Evolutionary conservation across 306 rosid genomes (phyloP).

Genomic region (Begonia masoniana): DNA sequence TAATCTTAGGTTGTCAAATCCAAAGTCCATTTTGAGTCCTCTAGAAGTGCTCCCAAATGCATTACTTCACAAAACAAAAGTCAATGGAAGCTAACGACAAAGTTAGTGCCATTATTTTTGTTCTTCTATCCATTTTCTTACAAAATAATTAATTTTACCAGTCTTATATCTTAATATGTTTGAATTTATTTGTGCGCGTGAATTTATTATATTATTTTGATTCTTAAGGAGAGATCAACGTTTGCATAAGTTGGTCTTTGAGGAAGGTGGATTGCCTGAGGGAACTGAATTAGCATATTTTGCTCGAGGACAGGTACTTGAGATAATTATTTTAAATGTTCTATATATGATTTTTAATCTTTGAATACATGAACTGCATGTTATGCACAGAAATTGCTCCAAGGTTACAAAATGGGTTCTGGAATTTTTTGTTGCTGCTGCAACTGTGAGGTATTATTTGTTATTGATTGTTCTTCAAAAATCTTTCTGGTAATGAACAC

Average conservation of each 20-base stretch:
- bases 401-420: conserved; percentile 70
- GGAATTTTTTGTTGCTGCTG: conserved; percentile 94
- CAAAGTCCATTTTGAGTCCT: conserved; percentile 40
- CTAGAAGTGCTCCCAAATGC: conserved; percentile 24
- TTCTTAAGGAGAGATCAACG: conserved; percentile 55
- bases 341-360: neutral
- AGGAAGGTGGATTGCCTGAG: conserved; percentile 88
- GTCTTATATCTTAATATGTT: conserved; percentile 1
- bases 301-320: conserved; percentile 89
- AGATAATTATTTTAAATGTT: conserved; percentile 13
- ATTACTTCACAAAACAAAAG: conserved; percentile 41
- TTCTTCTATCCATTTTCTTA: conserved; percentile 5
- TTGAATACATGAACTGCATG: conserved; percentile 6
- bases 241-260: conserved; percentile 85
- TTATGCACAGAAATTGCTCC: conserved; percentile 69
- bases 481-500: conserved; percentile 3
- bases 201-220: conserved; percentile 2
- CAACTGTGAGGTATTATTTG: conserved; percentile 52
- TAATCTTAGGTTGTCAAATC: conserved; percentile 46
- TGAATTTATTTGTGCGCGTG: neutral
- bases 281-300: conserved; percentile 95
- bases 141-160: conserved; percentile 1
- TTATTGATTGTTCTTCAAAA: conserved; percentile 14
- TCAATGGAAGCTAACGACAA: conserved; percentile 78
- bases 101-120: conserved; percentile 4